Conservation (phyloP, 768 basidiomycete genomes). For the Phallus indusiatus region DNA sequence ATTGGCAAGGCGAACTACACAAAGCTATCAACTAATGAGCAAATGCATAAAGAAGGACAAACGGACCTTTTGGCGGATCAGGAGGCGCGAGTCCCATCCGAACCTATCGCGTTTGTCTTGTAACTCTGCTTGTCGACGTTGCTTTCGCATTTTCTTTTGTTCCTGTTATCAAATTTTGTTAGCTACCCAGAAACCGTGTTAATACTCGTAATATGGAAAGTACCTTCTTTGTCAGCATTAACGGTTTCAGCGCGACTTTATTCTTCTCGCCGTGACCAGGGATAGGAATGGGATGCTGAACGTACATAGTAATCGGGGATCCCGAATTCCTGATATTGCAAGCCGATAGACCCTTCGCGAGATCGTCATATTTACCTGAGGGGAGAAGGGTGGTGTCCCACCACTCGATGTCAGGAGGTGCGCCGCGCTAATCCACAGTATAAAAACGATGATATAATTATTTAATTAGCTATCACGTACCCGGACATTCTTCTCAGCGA, state of each 20-base stretch:
- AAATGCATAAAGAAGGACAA: background rate
- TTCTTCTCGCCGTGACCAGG: conserved; percentile 84
- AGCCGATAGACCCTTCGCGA: conserved; percentile 44
- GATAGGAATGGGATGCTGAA: conserved; percentile 96
- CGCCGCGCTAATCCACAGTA: conserved; percentile 46
- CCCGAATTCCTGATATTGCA: conserved; percentile 56
- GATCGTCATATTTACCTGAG: conserved; percentile 69
- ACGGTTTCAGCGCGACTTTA: conserved; percentile 64
- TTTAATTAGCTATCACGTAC: conserved; percentile 30
- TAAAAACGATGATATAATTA: background rate
- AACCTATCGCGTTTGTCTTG: conserved; percentile 94
- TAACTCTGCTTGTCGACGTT: conserved; percentile 75
- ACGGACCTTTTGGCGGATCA: conserved; percentile 84
- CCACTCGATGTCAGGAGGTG: conserved; percentile 92
- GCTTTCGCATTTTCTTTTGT: conserved; percentile 94
- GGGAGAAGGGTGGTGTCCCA: conserved; percentile 90
- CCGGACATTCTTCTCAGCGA: conserved; percentile 82
- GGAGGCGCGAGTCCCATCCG: conserved; percentile 95
- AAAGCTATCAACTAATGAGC: conserved; percentile 6
- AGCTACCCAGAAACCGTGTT: background rate
- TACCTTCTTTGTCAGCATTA: conserved; percentile 91
- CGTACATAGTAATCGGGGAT: conserved; percentile 80
- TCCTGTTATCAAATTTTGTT: conserved; percentile 35
- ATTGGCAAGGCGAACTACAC: conserved; percentile 81
- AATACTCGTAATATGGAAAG: conserved; percentile 1